Evolutionary conservation across 192 early-diverging fungal genomes (phyloP).

Genomic region (Lobosporangium transversale): DNA sequence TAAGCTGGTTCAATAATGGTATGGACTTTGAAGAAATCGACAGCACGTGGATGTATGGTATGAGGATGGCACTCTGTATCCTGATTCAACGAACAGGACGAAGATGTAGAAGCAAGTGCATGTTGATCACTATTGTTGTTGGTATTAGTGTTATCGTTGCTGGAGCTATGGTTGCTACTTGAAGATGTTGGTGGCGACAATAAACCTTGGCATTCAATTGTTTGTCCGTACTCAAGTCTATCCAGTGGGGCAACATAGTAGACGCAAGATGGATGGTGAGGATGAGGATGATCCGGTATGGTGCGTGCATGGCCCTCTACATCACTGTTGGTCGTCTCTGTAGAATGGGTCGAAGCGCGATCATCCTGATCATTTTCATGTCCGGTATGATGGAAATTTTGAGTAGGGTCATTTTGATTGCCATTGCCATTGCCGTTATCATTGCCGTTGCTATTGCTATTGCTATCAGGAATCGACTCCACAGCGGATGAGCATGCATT

Average conservation of each 20-base stretch:
- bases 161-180: neutral
- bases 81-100: neutral
- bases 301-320: slow-evolving; percentile 19
- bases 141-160: no score
- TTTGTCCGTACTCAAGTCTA: neutral
- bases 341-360: slow-evolving; percentile 7
- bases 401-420: neutral
- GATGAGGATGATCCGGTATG: slow-evolving; percentile 8
- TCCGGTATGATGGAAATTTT: slow-evolving; percentile 8
- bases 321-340: slow-evolving; percentile 20
- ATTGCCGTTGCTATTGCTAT: neutral
- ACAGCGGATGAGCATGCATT: neutral
- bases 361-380: neutral
- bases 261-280: slow-evolving; percentile 27
- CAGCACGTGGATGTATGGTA: slow-evolving; percentile 3
- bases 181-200: slow-evolving; percentile 5
- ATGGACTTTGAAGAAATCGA: slow-evolving; percentile 27
- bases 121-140: no score
- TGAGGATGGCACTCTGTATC: neutral
- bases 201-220: neutral
- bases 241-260: slow-evolving; percentile 14
- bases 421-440: no score
- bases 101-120: neutral
- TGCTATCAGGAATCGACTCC: neutral
- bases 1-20: slow-evolving; percentile 14